Evolutionary conservation across 176 grass and related monocot genomes (phyloP).

Genomic region (Aegilops sharonensis): DNA sequence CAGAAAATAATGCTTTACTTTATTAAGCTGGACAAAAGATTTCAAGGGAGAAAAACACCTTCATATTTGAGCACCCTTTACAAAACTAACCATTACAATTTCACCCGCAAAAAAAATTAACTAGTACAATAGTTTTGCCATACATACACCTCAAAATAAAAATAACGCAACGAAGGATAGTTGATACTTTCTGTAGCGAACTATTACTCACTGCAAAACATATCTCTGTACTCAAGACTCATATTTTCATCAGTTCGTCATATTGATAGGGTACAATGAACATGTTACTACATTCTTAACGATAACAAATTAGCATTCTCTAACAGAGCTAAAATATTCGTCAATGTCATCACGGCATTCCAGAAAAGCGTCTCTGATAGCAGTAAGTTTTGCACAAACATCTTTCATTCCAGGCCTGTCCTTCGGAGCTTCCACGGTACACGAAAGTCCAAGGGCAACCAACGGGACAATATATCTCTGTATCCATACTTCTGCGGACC

Average conservation of each 20-base stretch:
- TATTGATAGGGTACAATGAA: no score
- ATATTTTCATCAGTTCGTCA: no score
- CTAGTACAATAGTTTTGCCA: not conserved
- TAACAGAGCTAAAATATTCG: no score
- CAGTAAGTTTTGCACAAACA: no score
- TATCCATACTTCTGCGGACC: not conserved
- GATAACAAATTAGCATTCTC: no score
- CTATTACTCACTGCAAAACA: not conserved
- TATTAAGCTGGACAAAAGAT: no score
- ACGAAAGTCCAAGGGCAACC: slow-evolving; percentile 16
- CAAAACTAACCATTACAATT: not conserved
- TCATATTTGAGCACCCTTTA: no score
- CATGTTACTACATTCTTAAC: no score
- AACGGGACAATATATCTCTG: not conserved
- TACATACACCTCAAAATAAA: not conserved
- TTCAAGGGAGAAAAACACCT: no score
- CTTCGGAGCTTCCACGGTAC: slow-evolving; percentile 24
- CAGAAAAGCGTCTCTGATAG: no score
- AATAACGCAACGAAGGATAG: not conserved
- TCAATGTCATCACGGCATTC: not conserved
- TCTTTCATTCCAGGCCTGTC: slow-evolving; percentile 27
- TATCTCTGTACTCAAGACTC: not conserved
- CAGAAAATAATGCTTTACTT: no score
- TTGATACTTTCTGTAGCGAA: not conserved
- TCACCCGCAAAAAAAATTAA: no score